phyloP scores from a whole-genome alignment of 1,284 basidiomycete genomes.

The Malassezia sp. region DNA sequence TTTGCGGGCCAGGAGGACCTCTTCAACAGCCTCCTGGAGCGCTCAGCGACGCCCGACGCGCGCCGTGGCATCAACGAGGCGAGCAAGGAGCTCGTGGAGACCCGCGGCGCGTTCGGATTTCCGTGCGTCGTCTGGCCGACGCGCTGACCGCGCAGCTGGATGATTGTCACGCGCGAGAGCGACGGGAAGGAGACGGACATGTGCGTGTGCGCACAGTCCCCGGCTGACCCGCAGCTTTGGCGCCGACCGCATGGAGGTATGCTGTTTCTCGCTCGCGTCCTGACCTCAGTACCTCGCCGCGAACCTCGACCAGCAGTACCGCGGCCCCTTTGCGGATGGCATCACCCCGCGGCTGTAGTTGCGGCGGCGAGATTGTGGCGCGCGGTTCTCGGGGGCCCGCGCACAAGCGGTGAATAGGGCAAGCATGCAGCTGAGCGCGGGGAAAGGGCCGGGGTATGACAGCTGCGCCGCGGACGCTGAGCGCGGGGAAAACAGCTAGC shows the following conservation, averaged over 20 bases:
- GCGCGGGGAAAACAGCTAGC: too few relatives aligned
- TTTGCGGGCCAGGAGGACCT: not conserved
- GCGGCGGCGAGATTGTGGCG: too few relatives aligned
- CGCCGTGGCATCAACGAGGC: not conserved
- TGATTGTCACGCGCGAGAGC: not conserved
- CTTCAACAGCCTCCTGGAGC: not conserved
- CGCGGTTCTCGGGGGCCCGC: too few relatives aligned
- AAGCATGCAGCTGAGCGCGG: too few relatives aligned
- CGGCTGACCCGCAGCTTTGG: slow-evolving; percentile 8
- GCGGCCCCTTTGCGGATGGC: slow-evolving; percentile 1
- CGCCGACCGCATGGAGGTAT: slow-evolving; percentile 1
- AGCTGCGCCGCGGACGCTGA: too few relatives aligned
- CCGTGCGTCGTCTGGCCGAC: slow-evolving; percentile 7
- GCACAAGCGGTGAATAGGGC: too few relatives aligned
- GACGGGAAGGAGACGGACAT: not conserved
- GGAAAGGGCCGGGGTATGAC: too few relatives aligned
- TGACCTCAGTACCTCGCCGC: slow-evolving; percentile 4
- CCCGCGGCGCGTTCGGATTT: slow-evolving; percentile 12
- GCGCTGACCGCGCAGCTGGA: not conserved
- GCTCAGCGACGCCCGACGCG: not conserved
- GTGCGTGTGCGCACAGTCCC: slow-evolving; percentile 1
- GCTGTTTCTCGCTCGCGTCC: not conserved
- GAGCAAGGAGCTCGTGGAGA: not conserved
- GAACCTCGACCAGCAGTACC: slow-evolving; percentile 6
- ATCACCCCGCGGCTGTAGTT: slow-evolving; percentile 5